These are phyloP conservation scores for Bruguiera parviflora DNA, from an alignment of 345 rosid species.

Conservation along the genomic window DNA sequence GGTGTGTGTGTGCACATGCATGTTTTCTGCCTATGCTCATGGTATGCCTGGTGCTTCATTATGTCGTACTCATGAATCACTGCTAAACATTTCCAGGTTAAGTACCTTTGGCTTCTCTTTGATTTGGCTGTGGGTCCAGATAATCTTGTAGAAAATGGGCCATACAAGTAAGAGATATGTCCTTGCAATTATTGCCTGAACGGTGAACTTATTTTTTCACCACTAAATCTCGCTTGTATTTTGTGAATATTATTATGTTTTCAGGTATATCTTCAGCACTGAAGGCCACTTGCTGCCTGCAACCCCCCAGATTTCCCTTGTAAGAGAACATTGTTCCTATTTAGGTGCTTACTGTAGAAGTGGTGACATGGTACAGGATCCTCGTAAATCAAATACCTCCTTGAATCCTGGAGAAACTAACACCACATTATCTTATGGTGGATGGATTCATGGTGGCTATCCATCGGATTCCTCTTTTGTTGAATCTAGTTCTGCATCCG, in stretches of 20 bases:
- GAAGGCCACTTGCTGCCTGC: slow-evolving; percentile 93
- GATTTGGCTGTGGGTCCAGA: slow-evolving; percentile 86
- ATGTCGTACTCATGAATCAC: not conserved
- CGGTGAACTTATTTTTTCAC: not conserved
- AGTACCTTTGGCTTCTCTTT: slow-evolving; percentile 95
- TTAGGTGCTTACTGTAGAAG: slow-evolving; percentile 71
- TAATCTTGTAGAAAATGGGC: slow-evolving; percentile 97
- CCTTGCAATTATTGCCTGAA: slow-evolving; percentile 6
- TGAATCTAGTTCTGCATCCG: slow-evolving; percentile 47
- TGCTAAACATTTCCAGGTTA: slow-evolving; percentile 49
- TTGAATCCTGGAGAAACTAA: slow-evolving; percentile 38
- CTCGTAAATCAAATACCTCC: slow-evolving; percentile 32
- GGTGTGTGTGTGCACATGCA: too few species aligned
- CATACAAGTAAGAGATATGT: slow-evolving; percentile 67
- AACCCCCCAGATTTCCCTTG: slow-evolving; percentile 86
- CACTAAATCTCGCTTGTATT: not conserved
- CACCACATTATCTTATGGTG: slow-evolving; percentile 33
- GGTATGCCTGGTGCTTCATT: not conserved
- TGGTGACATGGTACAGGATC: slow-evolving; percentile 34
- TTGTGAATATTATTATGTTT: slow-evolving; percentile 7
- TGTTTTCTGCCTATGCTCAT: not conserved
- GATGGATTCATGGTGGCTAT: slow-evolving; percentile 25
- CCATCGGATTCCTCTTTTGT: slow-evolving; percentile 36
- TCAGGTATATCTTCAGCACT: slow-evolving; percentile 81
- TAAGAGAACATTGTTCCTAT: slow-evolving; percentile 79